These are phyloP conservation scores for Cyclotella distinguenda DNA, from an alignment of 108 stramenopile genomes.

Conservation along the genomic window DNA sequence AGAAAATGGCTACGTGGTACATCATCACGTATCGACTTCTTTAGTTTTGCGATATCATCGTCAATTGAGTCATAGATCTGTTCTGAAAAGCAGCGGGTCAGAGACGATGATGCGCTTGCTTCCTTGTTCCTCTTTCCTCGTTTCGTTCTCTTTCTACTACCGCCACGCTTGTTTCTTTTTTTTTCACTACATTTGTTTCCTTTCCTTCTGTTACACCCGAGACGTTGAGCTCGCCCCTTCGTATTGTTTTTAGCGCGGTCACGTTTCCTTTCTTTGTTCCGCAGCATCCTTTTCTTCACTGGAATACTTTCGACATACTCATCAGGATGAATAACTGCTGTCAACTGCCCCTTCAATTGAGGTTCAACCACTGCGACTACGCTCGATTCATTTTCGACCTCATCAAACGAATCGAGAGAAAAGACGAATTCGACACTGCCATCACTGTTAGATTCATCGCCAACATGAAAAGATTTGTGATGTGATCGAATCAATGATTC, in stretches of 20 bases:
- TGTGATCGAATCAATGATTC: neutral
- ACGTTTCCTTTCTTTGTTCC: neutral
- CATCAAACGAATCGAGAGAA: neutral
- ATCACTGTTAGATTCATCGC: neutral
- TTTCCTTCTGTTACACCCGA: too few relatives aligned
- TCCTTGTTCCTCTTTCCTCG: neutral
- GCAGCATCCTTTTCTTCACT: neutral
- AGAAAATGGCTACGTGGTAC: constrained; percentile 31
- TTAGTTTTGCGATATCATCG: constrained; percentile 20
- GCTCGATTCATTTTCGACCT: neutral
- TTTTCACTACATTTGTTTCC: neutral
- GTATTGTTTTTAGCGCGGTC: too few relatives aligned
- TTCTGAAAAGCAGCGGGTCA: constrained; percentile 12
- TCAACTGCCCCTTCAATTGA: neutral
- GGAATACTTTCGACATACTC: neutral
- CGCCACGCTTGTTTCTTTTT: neutral
- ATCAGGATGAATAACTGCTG: neutral
- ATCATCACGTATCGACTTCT: constrained; percentile 17
- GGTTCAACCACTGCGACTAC: neutral
- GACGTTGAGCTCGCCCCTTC: too few relatives aligned
- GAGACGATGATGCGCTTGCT: too few relatives aligned
- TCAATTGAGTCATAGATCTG: constrained; percentile 21
- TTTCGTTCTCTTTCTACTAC: neutral
- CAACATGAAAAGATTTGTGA: neutral
- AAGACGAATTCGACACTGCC: neutral